Evolutionary conservation across 257 asterid species (phyloP), one percentile per base, ranked within the genome.

Genomic region (Orobanche coerulescens): DNA sequence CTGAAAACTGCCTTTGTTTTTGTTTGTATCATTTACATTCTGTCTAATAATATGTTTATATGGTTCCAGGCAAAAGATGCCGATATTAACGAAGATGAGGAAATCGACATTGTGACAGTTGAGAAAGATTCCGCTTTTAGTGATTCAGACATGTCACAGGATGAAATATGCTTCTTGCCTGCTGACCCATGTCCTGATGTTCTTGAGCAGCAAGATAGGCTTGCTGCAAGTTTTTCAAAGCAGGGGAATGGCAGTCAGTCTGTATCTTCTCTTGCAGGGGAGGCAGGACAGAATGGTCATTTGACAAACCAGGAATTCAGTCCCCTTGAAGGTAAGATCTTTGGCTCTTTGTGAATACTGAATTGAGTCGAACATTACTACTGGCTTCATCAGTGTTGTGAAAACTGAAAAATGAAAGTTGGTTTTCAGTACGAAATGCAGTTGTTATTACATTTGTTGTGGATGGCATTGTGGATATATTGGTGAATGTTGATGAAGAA

Each of bases 61-160:
- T 30, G 64, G 33, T 66, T 74, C 66, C 79, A 87, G 96, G 83
- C 69, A 31, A 87, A 82, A 77, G 91, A 81, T 62, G 72, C 80
- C 18, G 84, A 73, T 72, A 59, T 79, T 4, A 65, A 84, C 71
- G 95, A 87, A 78, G 88, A 82, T 61, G 94, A 84, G 30, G 95
- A 87, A 58, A 59, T 87, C 59, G 95, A 87, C 62, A 82, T 84
- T 46, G 39, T 77, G 67, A 63, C 85, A 25, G 71, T 79, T 64
- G 95, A 87, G 76, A 81, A 78, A 66, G 90, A 87, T 71, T 67
- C 88, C 5, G 62, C 84, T 56, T 87, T 87, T 67, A 84, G 95
- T 73, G 95, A 87, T 76, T 84, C 94, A 18, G 95, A 87, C 74
- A 70, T 78, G 76, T 87, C 94, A 8, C 82, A 81, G 58, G 94